Conservation (phyloP, 1,284 basidiomycete species). For the Ceratobasidium sp. region DNA sequence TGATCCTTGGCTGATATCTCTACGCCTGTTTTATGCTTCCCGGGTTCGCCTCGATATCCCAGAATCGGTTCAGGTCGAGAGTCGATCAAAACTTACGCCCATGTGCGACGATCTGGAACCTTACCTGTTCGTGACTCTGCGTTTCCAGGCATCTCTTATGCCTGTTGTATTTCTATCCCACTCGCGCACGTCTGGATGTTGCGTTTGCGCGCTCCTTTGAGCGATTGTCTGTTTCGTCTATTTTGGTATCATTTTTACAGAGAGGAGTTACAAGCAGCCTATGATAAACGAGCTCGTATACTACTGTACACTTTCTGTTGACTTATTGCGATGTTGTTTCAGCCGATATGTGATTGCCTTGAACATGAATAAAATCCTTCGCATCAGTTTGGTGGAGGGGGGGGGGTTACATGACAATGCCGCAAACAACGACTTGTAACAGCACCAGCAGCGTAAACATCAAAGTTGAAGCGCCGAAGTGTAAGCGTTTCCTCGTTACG, state of each 20-base stretch:
- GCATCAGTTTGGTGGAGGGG: background rate
- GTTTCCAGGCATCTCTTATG: conserved; percentile 31
- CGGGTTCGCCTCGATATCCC: conserved; percentile 19
- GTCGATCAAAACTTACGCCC: conserved; percentile 8
- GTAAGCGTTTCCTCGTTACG: background rate
- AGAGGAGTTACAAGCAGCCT: conserved; percentile 42
- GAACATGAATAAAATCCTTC: conserved; percentile 38
- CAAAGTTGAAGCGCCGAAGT: too few relatives aligned
- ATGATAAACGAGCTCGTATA: conserved; percentile 44
- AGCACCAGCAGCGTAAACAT: background rate
- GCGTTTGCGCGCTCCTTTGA: background rate
- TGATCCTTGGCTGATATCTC: conserved; percentile 9
- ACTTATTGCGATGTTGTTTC: conserved; percentile 44
- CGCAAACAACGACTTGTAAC: too few relatives aligned
- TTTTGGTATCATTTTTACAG: conserved; percentile 13
- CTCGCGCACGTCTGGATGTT: conserved; percentile 9
- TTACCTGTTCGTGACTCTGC: conserved; percentile 33
- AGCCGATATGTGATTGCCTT: conserved; percentile 2
- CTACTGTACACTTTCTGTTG: conserved; percentile 46
- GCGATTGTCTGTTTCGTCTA: background rate
- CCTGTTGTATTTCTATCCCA: conserved; percentile 40
- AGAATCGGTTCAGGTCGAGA: conserved; percentile 32
- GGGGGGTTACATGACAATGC: background rate
- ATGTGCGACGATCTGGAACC: conserved; percentile 6
- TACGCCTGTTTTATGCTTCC: conserved; percentile 10